Conservation (phyloP, 2,329 filamentous ascomycete species). For the Elsinoe necatrix region DNA sequence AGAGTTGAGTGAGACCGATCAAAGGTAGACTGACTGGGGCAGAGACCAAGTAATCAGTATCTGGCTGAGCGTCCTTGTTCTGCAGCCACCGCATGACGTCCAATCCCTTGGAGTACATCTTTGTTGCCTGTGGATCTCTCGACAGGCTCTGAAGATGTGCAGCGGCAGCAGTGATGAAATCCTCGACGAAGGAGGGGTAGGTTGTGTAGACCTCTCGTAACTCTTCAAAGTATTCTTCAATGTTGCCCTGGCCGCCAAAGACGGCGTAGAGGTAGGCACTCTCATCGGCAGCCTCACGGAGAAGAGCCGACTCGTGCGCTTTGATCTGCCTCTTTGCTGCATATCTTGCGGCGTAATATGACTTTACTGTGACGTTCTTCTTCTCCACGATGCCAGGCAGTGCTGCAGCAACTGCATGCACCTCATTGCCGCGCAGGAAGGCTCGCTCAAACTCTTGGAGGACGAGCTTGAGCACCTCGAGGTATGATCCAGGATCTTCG, state of each 20-base stretch:
- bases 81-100: slow-evolving; percentile 92
- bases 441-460: slow-evolving; percentile 94
- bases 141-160: slow-evolving; percentile 81
- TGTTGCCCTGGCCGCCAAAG: slow-evolving; percentile 96
- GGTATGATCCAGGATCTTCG: slow-evolving; percentile 84
- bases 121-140: slow-evolving; percentile 76
- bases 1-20: slow-evolving; percentile 91
- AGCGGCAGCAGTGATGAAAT: slow-evolving; percentile 71
- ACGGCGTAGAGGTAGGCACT: slow-evolving; percentile 84
- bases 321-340: slow-evolving; percentile 80
- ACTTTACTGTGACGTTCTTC: slow-evolving; percentile 80
- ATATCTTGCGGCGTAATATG: slow-evolving; percentile 83
- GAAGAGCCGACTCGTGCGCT: slow-evolving; percentile 84
- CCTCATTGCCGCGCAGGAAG: slow-evolving; percentile 91
- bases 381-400: slow-evolving; percentile 88
- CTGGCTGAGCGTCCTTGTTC: slow-evolving; percentile 79
- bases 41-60: slow-evolving; percentile 88
- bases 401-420: slow-evolving; percentile 77
- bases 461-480: slow-evolving; percentile 84
- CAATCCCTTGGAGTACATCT: slow-evolving; percentile 94
- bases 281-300: slow-evolving; percentile 77
- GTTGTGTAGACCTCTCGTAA: slow-evolving; percentile 83
- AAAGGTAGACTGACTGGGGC: slow-evolving; percentile 92
- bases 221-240: slow-evolving; percentile 99
- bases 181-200: slow-evolving; percentile 83